A percentile compares a stretch with the other conserved stretches of the same genome.
These are phyloP conservation scores for Linum trigynum DNA, from an alignment of 345 rosid genomes.

Conservation along the genomic window DNA sequence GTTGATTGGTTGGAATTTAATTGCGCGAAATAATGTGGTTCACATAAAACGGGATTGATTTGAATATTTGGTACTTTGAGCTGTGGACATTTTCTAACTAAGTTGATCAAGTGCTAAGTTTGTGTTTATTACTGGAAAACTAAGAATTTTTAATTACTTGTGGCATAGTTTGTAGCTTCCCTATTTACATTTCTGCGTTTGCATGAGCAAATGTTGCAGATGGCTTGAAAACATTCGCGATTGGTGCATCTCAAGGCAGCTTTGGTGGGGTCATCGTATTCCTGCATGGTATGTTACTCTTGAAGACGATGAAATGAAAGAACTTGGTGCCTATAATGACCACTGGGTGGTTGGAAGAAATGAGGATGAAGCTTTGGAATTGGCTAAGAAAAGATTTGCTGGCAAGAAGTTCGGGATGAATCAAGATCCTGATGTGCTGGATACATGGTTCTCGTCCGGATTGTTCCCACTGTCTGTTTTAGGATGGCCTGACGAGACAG, in stretches of 20 bases:
- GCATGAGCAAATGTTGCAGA: slow-evolving; percentile 30
- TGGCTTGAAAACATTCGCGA: slow-evolving; percentile 97
- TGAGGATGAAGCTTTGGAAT: slow-evolving; percentile 53
- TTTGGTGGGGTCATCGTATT: slow-evolving; percentile 96
- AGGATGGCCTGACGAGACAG: slow-evolving; percentile 95
- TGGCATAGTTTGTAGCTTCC: background rate
- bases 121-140: no score
- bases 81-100: no score
- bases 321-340: slow-evolving; percentile 67
- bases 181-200: slow-evolving; percentile 1
- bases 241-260: slow-evolving; percentile 96
- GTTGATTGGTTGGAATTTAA: no score
- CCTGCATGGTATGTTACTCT: slow-evolving; percentile 89
- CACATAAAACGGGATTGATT: no score
- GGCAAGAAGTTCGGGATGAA: slow-evolving; percentile 63
- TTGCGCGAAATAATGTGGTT: no score
- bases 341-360: slow-evolving; percentile 82
- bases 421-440: slow-evolving; percentile 95
- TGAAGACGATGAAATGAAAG: slow-evolving; percentile 67
- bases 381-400: slow-evolving; percentile 45
- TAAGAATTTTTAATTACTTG: background rate
- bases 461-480: slow-evolving; percentile 70
- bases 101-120: no score
- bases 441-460: slow-evolving; percentile 99
- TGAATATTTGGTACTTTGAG: no score